Evolutionary conservation across 805 yeast genomes (phyloP), one percentile per base, ranked within the genome.

Genomic region (Helenozyma baotianmanensis): DNA sequence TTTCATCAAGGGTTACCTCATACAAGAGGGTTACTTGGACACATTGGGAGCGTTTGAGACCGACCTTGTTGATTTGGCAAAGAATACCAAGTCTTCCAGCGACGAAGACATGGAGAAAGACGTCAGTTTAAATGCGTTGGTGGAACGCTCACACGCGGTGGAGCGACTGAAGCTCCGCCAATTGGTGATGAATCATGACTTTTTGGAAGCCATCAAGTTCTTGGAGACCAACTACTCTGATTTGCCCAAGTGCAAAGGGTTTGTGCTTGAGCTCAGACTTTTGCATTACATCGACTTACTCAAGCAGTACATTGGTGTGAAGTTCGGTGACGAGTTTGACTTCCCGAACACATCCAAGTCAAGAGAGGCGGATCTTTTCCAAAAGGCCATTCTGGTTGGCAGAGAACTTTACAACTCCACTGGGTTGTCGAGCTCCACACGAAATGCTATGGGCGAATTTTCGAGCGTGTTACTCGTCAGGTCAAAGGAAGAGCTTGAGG

Each of bases 11-110:
- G 70, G 65, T 3, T 64, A 66, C 38, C 48, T 66, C 31, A 51
- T 54, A 16, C 62, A 61, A 16, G 68, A 65, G 45, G 70, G 70
- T 1, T 62, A 57, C 33, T 44, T 59, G 30, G 56, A 58, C 3
- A 58, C 70, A 0, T 54, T 58, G 18, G 53, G 53, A 19, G 56
- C 67, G 3, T 61, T 64, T 32, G 45, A 50, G 12, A 29, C 45
- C 1, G 72, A 66, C 38, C 42, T 65, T 16, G 36, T 36, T 9
- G 52, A 48, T 9, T 44, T 64, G 23, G 27, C 44, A 6, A 25
- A 27, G 7, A 53, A 50, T 22, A 40, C 34, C 15, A 23, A 23
- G 14, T 23, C 26, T 4, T 21, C 31, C 5, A 42, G 38, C 9
- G 50, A 45, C 19, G 36, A 33, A 7, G 40, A 38, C 17, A 35